Base-by-base conservation (phyloP, 1,284 basidiomycete genomes). In the Papiliotrema laurentii region DNA sequence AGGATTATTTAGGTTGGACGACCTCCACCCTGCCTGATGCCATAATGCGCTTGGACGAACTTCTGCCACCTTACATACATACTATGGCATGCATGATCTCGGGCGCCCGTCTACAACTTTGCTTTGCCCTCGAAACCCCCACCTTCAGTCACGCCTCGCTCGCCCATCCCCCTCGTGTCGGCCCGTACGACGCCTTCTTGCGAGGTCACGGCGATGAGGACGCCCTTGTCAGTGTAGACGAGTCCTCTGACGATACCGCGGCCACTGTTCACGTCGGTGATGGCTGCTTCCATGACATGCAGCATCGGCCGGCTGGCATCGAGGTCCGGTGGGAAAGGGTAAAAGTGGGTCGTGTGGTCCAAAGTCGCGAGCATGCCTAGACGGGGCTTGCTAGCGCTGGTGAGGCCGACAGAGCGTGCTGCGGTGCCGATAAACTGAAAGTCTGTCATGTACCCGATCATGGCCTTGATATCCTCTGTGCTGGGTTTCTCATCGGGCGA, bases 321-420 rank as follows among this genome's bases (percentile, higher is more conserved):
- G 61, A 91, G 88, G 45, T 80, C 73, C 56, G 87, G 78, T 50
- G 87, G 89, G 55, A 58, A 68, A 78, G 72, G 72, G 66, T 91
- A 92, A 71, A 84, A 93, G 74, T 82, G 87, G 49, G 91, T 85
- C 25, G 84, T 79, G 72, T 94, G 90, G 72, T 92, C 89, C 36
- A 93, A 75, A 0, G 86, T 86, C 13, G 86, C 86, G 55, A 80
- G 78, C 89, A 92, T 91, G 24, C 80, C 79, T 21, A 85, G 68
- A 5, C 78, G 59, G 16, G 65, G 73, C 25, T 43, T 58, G 18
- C 54, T 67, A 36, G 50, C 65, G 34, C 68, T 63, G 7, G 80
- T 79, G n/a, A 91, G 75, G 0, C 84, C 83, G 37, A 87, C 76
- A 3, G 82, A 80, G n/a, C 79, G 79, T 1, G 79, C 72, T 2